A percentile compares a stretch with the other conserved stretches of the same genome.
These are phyloP conservation scores for Apiospora rasikravindrae DNA, from an alignment of 2,329 filamentous ascomycete genomes.

Conservation along the genomic window DNA sequence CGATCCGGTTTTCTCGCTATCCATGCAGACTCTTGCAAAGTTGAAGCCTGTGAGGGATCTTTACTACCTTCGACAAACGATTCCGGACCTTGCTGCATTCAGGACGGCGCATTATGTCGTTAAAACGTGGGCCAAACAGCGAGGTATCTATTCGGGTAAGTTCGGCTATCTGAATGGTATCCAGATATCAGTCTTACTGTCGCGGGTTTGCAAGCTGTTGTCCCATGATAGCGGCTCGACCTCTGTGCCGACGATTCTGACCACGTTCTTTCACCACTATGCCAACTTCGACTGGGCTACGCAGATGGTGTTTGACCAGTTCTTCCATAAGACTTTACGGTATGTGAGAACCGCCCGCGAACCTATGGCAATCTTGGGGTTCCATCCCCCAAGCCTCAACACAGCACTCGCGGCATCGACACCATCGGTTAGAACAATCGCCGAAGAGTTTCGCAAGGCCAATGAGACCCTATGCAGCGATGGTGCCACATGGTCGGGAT, in stretches of 20 bases:
- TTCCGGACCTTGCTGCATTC: constrained; percentile 65
- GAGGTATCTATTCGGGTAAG: constrained; percentile 67
- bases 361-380: constrained; percentile 67
- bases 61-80: constrained; percentile 62
- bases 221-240: constrained; percentile 41
- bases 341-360: constrained; percentile 64
- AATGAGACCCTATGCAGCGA: constrained; percentile 43
- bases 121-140: constrained; percentile 64
- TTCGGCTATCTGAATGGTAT: constrained; percentile 71
- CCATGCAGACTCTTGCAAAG: constrained; percentile 61
- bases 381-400: constrained; percentile 66
- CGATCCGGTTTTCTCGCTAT: constrained; percentile 60
- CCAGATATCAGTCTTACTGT: constrained; percentile 67
- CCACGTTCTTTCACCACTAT: constrained; percentile 69
- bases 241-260: constrained; percentile 57
- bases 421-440: constrained; percentile 57
- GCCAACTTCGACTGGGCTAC: constrained; percentile 63
- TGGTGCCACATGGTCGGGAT: constrained; percentile 47
- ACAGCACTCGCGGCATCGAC: constrained; percentile 59
- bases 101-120: constrained; percentile 63
- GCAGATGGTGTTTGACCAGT: constrained; percentile 62
- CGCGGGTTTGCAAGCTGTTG: constrained; percentile 63
- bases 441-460: constrained; percentile 57
- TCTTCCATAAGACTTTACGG: constrained; percentile 56
- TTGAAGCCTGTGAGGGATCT: constrained; percentile 69